Percentiles rank a stretch among this genome's conserved stretches.
These are phyloP conservation scores for Ballota nigra DNA, from an alignment of 257 asterid genomes.

Conservation along the genomic window DNA sequence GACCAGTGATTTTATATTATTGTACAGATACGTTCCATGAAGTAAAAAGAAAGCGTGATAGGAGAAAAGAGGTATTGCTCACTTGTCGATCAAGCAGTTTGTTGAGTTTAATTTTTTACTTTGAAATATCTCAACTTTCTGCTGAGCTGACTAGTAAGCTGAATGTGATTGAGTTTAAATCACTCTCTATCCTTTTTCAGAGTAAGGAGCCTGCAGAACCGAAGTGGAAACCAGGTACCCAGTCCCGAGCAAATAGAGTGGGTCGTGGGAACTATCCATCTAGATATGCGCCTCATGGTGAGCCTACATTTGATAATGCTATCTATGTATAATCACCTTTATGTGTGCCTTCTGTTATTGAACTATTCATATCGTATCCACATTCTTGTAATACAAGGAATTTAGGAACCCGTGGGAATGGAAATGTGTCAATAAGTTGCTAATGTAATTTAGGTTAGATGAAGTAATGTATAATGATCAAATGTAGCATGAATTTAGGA, in stretches of 20 bases:
- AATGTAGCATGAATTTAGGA: background rate
- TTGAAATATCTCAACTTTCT: background rate
- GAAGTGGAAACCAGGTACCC: slow-evolving; percentile 66
- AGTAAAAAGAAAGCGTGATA: slow-evolving; percentile 78
- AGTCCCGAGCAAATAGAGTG: slow-evolving; percentile 58
- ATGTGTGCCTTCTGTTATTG: background rate
- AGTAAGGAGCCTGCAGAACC: slow-evolving; percentile 64
- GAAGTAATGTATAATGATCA: background rate
- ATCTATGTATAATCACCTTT: slow-evolving; percentile 1
- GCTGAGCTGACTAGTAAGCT: slow-evolving; percentile 10
- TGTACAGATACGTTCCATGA: slow-evolving; percentile 86
- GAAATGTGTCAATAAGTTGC: background rate
- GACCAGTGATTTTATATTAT: slow-evolving; percentile 21
- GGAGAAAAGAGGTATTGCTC: slow-evolving; percentile 69
- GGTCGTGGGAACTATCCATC: slow-evolving; percentile 61
- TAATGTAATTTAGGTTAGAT: background rate
- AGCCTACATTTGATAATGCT: slow-evolving; percentile 21
- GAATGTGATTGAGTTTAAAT: slow-evolving; percentile 8
- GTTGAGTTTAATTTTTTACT: background rate
- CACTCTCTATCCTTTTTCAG: slow-evolving; percentile 41
- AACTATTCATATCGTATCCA: background rate
- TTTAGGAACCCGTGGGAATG: background rate
- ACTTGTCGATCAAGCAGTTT: background rate
- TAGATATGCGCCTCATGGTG: slow-evolving; percentile 60
- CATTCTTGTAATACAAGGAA: background rate